Evolutionary conservation across 257 asterid species (phyloP).

Genomic region (Euphrasia confusa): DNA sequence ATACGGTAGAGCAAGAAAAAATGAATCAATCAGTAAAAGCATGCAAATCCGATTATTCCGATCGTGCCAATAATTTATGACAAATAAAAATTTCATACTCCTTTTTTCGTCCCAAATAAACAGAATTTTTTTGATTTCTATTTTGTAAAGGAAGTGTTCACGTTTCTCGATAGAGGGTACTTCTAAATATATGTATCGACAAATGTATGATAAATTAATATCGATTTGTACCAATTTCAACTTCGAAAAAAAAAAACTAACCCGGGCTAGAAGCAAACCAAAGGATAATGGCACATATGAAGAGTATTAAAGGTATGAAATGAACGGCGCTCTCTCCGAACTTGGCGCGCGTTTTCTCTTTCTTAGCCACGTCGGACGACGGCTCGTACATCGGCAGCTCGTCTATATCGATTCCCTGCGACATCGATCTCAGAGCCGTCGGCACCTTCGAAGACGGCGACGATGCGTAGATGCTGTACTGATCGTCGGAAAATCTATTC

Average conservation of each 20-base stretch:
- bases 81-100: too few species aligned
- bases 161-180: too few species aligned
- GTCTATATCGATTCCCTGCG: constrained; percentile 24
- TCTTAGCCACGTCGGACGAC: constrained; percentile 44
- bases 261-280: constrained; percentile 68
- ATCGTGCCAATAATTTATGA: too few species aligned
- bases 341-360: constrained; percentile 43
- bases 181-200: too few species aligned
- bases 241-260: constrained; percentile 1
- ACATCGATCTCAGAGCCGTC: constrained; percentile 44
- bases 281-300: constrained; percentile 57
- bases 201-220: too few species aligned
- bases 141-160: too few species aligned
- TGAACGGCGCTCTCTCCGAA: constrained; percentile 65
- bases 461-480: constrained; percentile 29
- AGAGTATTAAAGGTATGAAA: constrained; percentile 55
- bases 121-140: too few species aligned
- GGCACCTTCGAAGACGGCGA: constrained; percentile 41
- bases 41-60: too few species aligned
- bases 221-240: too few species aligned
- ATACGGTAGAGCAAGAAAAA: too few species aligned
- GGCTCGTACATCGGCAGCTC: constrained; percentile 49
- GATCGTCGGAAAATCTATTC: constrained; percentile 43
- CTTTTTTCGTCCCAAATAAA: too few species aligned
- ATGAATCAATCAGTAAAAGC: too few species aligned